Conservation (phyloP, 305 asterid genomes). For the Ilex paraguariensis region DNA sequence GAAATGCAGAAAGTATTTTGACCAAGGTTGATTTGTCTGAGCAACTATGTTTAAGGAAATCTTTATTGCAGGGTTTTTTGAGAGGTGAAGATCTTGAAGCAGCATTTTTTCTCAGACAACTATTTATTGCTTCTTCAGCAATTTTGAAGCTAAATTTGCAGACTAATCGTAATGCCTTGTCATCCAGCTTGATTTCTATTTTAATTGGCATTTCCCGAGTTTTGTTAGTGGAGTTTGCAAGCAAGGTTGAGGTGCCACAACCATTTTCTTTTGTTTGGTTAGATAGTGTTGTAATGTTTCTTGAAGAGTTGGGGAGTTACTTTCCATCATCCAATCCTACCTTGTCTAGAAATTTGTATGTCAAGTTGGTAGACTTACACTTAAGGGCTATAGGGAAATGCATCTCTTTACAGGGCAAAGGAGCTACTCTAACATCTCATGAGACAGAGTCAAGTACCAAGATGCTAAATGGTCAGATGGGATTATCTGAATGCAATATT, state of each 20-base stretch:
- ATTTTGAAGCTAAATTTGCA: conserved; percentile 56
- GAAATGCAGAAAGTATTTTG: conserved; percentile 26
- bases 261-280: conserved; percentile 49
- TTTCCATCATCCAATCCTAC: conserved; percentile 54
- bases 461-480: conserved; percentile 29
- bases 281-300: conserved; percentile 68
- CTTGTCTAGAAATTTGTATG: conserved; percentile 51
- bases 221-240: conserved; percentile 59
- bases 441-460: conserved; percentile 49
- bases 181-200: conserved; percentile 44
- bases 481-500: conserved; percentile 18
- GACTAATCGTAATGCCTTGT: conserved; percentile 35
- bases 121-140: conserved; percentile 75
- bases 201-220: conserved; percentile 46
- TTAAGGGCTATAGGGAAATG: conserved; percentile 80
- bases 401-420: conserved; percentile 72
- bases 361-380: conserved; percentile 60
- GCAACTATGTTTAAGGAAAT: conserved; percentile 38
- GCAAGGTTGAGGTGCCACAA: conserved; percentile 32
- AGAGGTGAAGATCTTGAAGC: conserved; percentile 59
- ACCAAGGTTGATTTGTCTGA: conserved; percentile 35
- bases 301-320: conserved; percentile 69
- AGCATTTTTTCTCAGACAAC: conserved; percentile 58
- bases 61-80: conserved; percentile 45
- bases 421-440: conserved; percentile 60